Conservation (phyloP, 1,139 yeast genomes). For the Zygoascus sp. region DNA sequence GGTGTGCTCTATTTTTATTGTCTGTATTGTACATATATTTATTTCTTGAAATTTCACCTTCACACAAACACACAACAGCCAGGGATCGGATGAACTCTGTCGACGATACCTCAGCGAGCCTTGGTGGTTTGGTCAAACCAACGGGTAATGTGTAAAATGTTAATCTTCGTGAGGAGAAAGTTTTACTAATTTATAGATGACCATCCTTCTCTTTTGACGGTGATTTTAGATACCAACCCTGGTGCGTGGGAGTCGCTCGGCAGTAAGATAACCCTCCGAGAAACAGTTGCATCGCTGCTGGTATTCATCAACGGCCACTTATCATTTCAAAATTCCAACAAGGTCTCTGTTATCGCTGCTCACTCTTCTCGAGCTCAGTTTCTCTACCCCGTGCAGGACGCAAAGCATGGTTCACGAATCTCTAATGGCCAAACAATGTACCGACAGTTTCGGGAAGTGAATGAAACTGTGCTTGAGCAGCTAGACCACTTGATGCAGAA, state of each 20-base stretch:
- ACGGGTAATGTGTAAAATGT: conserved; percentile 13
- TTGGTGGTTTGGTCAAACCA: conserved; percentile 23
- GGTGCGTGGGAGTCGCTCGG: conserved; percentile 61
- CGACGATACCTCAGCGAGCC: conserved; percentile 37
- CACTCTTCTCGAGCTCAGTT: conserved; percentile 67
- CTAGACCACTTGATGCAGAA: conserved; percentile 47
- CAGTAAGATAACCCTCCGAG: conserved; percentile 46
- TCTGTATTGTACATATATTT: not conserved
- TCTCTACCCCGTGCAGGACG: conserved; percentile 40
- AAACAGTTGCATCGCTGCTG: conserved; percentile 55
- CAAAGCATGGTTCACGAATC: conserved; percentile 8
- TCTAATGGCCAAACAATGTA: conserved; percentile 49
- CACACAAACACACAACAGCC: not conserved
- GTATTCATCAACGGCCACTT: conserved; percentile 83
- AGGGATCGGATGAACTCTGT: conserved; percentile 36
- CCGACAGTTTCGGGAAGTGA: conserved; percentile 77
- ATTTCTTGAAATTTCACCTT: not conserved
- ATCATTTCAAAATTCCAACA: conserved; percentile 77
- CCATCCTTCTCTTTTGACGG: conserved; percentile 74
- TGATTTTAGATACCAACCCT: conserved; percentile 77
- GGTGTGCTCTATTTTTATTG: not conserved
- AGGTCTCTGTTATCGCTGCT: conserved; percentile 77
- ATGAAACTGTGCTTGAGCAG: conserved; percentile 67
- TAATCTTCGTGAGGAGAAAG: not conserved
- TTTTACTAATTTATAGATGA: conserved; percentile 44